phyloP scores from a whole-genome alignment of 805 yeast species.

The Lipomyces lipofer region DNA sequence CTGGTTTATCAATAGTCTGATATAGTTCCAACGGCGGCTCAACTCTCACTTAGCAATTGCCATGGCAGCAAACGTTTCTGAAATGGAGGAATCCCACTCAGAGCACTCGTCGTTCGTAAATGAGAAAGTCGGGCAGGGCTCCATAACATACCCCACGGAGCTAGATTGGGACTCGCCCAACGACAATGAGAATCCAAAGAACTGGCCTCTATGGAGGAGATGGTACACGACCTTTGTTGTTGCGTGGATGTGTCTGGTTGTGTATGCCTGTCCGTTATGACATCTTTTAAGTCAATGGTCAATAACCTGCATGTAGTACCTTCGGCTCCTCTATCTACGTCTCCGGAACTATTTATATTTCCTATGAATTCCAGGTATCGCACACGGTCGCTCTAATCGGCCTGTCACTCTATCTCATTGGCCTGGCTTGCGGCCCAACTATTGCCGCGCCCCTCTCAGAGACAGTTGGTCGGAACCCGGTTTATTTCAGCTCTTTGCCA shows the following conservation, averaged over 20 bases:
- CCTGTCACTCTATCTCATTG: conserved; percentile 55
- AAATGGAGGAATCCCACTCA: conserved; percentile 85
- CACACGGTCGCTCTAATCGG: conserved; percentile 67
- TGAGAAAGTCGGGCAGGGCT: not conserved
- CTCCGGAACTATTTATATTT: conserved; percentile 60
- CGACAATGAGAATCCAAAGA: conserved; percentile 45
- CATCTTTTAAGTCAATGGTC: too few species aligned
- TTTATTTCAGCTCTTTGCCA: conserved; percentile 52
- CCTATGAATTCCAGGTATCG: conserved; percentile 50
- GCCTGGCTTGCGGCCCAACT: conserved; percentile 50
- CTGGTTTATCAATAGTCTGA: too few species aligned
- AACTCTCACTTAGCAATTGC: too few species aligned
- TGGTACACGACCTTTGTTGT: conserved; percentile 43
- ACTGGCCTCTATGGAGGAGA: conserved; percentile 39
- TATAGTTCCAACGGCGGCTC: too few species aligned
- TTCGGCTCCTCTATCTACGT: conserved; percentile 75
- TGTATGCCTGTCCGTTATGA: conserved; percentile 5
- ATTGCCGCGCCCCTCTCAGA: conserved; percentile 65
- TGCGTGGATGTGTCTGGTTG: conserved; percentile 30
- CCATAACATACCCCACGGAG: not conserved
- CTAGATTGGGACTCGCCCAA: conserved; percentile 36
- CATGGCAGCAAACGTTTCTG: too few species aligned
- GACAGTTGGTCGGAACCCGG: conserved; percentile 59
- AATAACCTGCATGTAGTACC: conserved; percentile 38
- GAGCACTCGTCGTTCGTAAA: not conserved